phyloP scores from a whole-genome alignment of 164 flowering plant genomes.

The Buxus sempervirens region DNA sequence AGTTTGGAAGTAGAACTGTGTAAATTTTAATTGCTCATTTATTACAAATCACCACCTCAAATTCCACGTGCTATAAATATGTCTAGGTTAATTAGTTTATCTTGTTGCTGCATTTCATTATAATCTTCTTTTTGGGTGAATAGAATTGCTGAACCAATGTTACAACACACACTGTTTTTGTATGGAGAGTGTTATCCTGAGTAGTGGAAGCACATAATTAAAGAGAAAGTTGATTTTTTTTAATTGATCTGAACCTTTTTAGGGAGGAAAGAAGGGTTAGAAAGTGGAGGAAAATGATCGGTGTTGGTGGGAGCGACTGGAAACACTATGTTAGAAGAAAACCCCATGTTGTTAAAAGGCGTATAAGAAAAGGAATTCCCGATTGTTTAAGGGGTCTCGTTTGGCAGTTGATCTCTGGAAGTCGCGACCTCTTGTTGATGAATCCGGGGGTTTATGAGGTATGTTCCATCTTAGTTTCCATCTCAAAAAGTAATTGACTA shows the following conservation, averaged over 20 bases:
- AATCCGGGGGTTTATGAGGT: constrained; percentile 99
- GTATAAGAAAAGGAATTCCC: constrained; percentile 93
- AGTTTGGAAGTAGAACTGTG: too few relatives aligned
- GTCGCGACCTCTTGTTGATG: constrained; percentile 93
- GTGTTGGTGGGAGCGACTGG: constrained; percentile 97
- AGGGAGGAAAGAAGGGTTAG: constrained; percentile 85
- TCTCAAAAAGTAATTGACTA: not conserved
- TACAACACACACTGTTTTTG: not conserved
- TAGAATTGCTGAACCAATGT: too few relatives aligned
- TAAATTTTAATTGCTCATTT: too few relatives aligned
- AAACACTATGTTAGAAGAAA: constrained; percentile 86
- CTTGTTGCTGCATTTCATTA: too few relatives aligned
- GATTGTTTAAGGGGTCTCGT: constrained; percentile 97
- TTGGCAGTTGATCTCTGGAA: constrained; percentile 98
- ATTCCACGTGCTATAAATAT: too few relatives aligned
- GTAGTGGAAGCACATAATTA: not conserved
- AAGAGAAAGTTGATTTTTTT: not conserved
- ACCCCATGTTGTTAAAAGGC: constrained; percentile 85
- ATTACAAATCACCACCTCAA: too few relatives aligned
- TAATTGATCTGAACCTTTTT: constrained; percentile 11
- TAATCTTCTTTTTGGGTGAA: too few relatives aligned
- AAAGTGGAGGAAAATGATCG: constrained; percentile 99
- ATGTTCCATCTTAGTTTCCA: not conserved
- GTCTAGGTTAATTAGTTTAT: too few relatives aligned
- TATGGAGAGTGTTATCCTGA: not conserved